Conservation (phyloP, 768 basidiomycete genomes). For the Mycena indigotica region DNA sequence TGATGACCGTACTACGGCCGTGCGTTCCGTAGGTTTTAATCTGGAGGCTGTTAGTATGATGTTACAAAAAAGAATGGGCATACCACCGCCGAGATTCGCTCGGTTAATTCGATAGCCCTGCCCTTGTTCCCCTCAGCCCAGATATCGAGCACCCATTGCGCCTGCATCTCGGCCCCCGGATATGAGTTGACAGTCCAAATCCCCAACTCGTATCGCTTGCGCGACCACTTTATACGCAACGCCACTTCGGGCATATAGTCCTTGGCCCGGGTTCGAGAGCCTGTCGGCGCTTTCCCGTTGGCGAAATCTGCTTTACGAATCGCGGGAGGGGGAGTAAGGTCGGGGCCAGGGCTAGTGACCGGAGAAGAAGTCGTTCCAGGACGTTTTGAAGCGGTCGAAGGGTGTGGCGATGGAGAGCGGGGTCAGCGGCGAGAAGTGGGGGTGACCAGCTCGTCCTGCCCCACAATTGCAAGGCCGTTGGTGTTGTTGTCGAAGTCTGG, state of each 20-base stretch:
- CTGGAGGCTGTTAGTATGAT: not conserved
- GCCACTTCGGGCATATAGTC: not conserved
- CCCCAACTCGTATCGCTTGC: constrained; percentile 4
- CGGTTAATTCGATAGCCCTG: constrained; percentile 2
- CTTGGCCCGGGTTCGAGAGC: constrained; percentile 8
- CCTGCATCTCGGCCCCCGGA: not conserved
- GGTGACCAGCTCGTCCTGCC: too few species aligned
- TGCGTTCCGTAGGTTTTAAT: constrained; percentile 9
- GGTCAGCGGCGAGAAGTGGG: too few species aligned
- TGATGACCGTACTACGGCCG: constrained; percentile 3
- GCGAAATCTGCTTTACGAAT: constrained; percentile 9
- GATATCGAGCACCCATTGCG: constrained; percentile 4
- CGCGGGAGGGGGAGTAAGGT: too few species aligned
- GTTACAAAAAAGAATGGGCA: not conserved
- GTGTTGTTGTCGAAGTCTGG: too few species aligned
- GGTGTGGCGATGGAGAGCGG: too few species aligned
- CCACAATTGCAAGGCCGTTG: too few species aligned
- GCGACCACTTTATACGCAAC: not conserved
- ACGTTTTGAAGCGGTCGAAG: too few species aligned
- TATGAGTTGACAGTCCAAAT: not conserved
- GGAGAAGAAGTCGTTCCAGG: too few species aligned
- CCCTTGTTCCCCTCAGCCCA: constrained; percentile 9
- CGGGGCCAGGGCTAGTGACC: too few species aligned
- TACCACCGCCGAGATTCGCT: constrained; percentile 12
- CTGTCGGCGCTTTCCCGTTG: not conserved